Conservation (phyloP, 495 filamentous ascomycete species). For the Neurospora intermedia region DNA sequence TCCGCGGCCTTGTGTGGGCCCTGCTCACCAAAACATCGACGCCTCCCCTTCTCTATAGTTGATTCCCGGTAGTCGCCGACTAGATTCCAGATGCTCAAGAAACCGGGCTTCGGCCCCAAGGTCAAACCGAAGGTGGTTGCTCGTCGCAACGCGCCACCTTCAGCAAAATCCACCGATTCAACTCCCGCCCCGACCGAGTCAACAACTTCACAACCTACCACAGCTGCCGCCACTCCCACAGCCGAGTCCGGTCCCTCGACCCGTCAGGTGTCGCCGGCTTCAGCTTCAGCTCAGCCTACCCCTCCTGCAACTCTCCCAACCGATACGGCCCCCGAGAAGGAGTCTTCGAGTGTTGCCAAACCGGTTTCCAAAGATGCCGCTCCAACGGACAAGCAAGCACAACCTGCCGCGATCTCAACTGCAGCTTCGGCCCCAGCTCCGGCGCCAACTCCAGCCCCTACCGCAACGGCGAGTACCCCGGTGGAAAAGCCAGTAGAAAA, state of each 20-base stretch:
- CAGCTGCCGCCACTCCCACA: background rate
- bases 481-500: background rate
- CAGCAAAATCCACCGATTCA: background rate
- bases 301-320: background rate
- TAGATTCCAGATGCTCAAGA: constrained; percentile 37
- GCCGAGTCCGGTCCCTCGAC: background rate
- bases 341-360: background rate
- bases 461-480: background rate
- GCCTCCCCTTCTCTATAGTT: background rate
- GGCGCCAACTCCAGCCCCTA: background rate
- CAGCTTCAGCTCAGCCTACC: background rate
- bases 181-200: background rate
- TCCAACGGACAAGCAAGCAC: background rate
- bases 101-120: constrained; percentile 35
- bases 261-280: background rate
- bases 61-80: background rate
- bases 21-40: background rate
- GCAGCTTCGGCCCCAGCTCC: background rate
- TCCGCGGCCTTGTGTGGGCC: background rate
- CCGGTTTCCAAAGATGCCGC: background rate
- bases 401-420: background rate
- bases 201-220: background rate
- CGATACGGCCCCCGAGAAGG: background rate
- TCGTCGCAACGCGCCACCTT: constrained; percentile 1
- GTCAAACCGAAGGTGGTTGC: constrained; percentile 7